Evolutionary conservation across 2,329 filamentous ascomycete species (phyloP).

Genomic region (Cryphonectria japonica): DNA sequence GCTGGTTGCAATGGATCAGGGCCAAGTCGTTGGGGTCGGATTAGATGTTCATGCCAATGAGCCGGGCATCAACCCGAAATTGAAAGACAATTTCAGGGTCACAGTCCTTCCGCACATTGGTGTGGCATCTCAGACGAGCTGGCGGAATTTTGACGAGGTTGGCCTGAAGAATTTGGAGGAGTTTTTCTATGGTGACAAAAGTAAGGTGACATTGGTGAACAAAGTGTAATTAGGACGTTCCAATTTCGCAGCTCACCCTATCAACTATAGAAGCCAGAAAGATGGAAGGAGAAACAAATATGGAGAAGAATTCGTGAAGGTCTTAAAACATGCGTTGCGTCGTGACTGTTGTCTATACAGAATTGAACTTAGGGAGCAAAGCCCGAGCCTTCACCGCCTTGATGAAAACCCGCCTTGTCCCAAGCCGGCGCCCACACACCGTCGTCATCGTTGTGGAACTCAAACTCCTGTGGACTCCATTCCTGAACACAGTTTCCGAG

Average conservation of each 20-base stretch:
- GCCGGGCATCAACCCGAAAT: conserved; percentile 37
- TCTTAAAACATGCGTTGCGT: not conserved
- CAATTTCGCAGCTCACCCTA: not conserved
- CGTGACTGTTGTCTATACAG: not conserved
- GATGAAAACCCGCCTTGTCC: conserved; percentile 5
- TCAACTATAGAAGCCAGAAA: not conserved
- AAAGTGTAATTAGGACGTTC: not conserved
- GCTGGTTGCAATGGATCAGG: conserved; percentile 38
- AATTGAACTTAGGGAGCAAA: not conserved
- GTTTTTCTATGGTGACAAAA: conserved; percentile 31
- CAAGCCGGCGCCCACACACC: conserved; percentile 10
- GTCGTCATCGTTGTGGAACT: conserved; percentile 2
- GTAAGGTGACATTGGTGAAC: conserved; percentile 16
- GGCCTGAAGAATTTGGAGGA: conserved; percentile 34
- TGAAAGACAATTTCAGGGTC: conserved; percentile 38
- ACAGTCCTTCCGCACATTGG: conserved; percentile 39
- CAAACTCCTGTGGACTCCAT: conserved; percentile 14
- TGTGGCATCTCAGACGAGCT: conserved; percentile 36
- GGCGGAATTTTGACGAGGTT: conserved; percentile 36
- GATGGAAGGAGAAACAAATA: not conserved
- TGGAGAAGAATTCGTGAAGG: not conserved
- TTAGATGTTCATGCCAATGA: conserved; percentile 43
- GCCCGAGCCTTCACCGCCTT: not conserved
- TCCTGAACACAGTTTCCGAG: conserved; percentile 11
- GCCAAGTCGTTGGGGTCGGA: conserved; percentile 39